Evolutionary conservation across 202 grass and related monocot species (phyloP).

Genomic region (Dendrocalamus latiflorus): DNA sequence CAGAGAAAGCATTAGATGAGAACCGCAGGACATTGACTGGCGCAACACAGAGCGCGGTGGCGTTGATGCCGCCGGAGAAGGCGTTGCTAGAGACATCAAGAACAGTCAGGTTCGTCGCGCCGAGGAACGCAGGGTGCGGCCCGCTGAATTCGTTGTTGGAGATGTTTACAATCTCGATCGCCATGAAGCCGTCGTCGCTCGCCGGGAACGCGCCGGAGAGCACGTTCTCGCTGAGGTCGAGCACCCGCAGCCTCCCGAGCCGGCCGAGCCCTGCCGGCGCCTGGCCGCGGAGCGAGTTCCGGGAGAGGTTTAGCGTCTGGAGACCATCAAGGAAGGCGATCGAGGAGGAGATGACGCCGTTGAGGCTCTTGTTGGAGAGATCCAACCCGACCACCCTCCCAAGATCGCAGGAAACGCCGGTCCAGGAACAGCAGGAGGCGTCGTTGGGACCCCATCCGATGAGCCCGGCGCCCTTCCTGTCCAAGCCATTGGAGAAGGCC

Average conservation of each 20-base stretch:
- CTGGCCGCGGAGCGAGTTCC: slow-evolving; percentile 44
- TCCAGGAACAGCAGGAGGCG: slow-evolving; percentile 72
- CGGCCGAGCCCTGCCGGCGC: slow-evolving; percentile 28
- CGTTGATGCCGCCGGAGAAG: slow-evolving; percentile 49
- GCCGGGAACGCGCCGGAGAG: slow-evolving; percentile 48
- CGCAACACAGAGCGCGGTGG: slow-evolving; percentile 30
- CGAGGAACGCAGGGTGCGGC: slow-evolving; percentile 40
- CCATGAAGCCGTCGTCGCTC: slow-evolving; percentile 22
- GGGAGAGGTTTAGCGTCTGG: slow-evolving; percentile 54
- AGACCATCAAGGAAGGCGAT: slow-evolving; percentile 49
- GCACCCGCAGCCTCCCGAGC: slow-evolving; percentile 35
- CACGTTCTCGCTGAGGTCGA: slow-evolving; percentile 79
- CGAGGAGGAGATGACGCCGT: slow-evolving; percentile 47
- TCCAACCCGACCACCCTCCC: slow-evolving; percentile 65
- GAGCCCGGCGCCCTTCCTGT: slow-evolving; percentile 22
- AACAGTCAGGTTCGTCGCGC: slow-evolving; percentile 42
- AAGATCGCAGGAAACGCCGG: too few species aligned
- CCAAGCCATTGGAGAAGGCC: slow-evolving; percentile 42
- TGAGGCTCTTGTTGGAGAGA: slow-evolving; percentile 62
- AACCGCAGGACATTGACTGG: slow-evolving; percentile 48
- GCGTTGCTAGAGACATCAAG: slow-evolving; percentile 56
- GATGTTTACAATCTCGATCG: slow-evolving; percentile 62
- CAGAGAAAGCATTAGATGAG: slow-evolving; percentile 52
- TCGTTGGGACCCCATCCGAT: slow-evolving; percentile 41
- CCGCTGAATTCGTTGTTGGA: slow-evolving; percentile 73